A percentile compares a stretch with the other conserved stretches of the same genome.
Evolutionary conservation across 2,329 filamentous ascomycete genomes (phyloP).

Genomic region (Calonectria multiphialidica): DNA sequence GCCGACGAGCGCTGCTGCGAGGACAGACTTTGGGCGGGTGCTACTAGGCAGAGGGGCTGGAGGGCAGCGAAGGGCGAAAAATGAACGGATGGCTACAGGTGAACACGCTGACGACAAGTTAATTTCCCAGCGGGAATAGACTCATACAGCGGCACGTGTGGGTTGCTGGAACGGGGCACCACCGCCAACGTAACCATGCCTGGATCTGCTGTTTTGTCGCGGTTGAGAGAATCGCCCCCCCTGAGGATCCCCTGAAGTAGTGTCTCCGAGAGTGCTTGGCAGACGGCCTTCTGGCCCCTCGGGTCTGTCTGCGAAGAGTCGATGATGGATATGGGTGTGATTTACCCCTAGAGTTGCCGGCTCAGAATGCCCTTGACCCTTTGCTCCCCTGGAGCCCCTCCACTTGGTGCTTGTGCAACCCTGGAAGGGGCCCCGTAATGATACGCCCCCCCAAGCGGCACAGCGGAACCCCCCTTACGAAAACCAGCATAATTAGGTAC

Average conservation of each 20-base stretch:
- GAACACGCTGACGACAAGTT: constrained; percentile 28
- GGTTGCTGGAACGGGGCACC: background rate
- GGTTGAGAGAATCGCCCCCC: background rate
- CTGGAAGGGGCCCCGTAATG: constrained; percentile 16
- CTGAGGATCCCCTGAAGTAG: constrained; percentile 8
- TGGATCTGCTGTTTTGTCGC: background rate
- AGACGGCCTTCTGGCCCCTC: background rate
- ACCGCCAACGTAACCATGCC: background rate
- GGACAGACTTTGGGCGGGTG: background rate
- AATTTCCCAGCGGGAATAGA: constrained; percentile 30
- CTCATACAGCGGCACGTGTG: constrained; percentile 5
- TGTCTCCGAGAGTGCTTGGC: constrained; percentile 2
- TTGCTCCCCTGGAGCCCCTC: background rate
- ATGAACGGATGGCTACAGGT: constrained; percentile 7
- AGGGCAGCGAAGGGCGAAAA: constrained; percentile 1
- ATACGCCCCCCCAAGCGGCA: constrained; percentile 18
- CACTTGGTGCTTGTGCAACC: constrained; percentile 13
- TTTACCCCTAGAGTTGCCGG: constrained; percentile 13
- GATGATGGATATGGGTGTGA: background rate
- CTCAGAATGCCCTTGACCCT: background rate
- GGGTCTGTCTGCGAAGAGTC: background rate
- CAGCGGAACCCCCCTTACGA: constrained; percentile 10
- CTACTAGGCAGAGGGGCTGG: background rate
- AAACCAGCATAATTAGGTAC: background rate
- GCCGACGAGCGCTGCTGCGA: background rate